These are phyloP conservation scores for Vaccinium corymbosum DNA, from an alignment of 148 eudicot genomes.

Conservation along the genomic window DNA sequence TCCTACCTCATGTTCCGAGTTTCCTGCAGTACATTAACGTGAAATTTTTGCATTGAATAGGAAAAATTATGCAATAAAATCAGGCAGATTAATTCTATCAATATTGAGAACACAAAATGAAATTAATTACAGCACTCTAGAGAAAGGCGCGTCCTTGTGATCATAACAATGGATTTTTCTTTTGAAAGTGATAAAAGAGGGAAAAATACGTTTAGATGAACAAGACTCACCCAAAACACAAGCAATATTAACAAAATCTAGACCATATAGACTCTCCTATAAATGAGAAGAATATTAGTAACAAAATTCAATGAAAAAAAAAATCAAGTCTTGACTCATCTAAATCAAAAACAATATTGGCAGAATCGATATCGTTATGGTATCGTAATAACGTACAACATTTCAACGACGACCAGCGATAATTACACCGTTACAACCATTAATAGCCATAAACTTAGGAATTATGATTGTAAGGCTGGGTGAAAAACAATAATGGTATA, in stretches of 20 bases:
- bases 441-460: neutral
- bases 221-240: neutral
- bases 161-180: neutral
- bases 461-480: neutral
- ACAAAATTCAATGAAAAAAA: neutral
- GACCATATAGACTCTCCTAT: neutral
- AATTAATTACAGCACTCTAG: neutral
- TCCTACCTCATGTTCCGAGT: neutral
- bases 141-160: neutral
- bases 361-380: neutral
- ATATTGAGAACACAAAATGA: neutral
- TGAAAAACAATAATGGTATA: neutral
- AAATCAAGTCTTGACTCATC: neutral
- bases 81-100: neutral
- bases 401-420: neutral
- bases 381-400: neutral
- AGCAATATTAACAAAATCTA: neutral
- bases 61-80: neutral
- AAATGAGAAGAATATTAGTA: neutral
- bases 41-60: neutral
- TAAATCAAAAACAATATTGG: neutral
- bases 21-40: neutral
- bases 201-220: neutral
- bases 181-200: neutral
- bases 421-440: neutral